A percentile compares a stretch with the other conserved stretches of the same genome.
Conservation (phyloP, 2,329 filamentous ascomycete species). For the Hymenoscyphus linearis region DNA sequence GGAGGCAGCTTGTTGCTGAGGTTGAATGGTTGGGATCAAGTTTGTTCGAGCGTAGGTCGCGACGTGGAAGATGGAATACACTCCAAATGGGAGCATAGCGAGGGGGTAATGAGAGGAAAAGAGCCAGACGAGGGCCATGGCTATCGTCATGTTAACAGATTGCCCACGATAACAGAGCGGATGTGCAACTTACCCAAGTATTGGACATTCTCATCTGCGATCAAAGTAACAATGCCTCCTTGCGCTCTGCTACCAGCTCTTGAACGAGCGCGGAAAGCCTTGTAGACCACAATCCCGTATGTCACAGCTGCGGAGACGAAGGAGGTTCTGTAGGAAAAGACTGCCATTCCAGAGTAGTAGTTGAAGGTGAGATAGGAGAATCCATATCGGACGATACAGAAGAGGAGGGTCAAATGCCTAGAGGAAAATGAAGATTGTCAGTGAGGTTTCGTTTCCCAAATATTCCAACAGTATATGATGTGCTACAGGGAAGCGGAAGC, state of each 20-base stretch:
- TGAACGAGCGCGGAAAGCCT: slow-evolving; percentile 83
- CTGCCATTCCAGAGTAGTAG: slow-evolving; percentile 70
- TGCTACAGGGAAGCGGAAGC: slow-evolving; percentile 17
- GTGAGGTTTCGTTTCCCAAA: neutral
- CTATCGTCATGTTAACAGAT: slow-evolving; percentile 41
- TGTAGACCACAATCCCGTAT: slow-evolving; percentile 98
- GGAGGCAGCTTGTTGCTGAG: slow-evolving; percentile 51
- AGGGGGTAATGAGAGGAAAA: slow-evolving; percentile 83
- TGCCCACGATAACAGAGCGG: neutral
- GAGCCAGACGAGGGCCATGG: slow-evolving; percentile 93
- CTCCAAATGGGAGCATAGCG: slow-evolving; percentile 86
- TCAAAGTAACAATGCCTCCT: slow-evolving; percentile 56
- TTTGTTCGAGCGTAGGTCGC: slow-evolving; percentile 94
- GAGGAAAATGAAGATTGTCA: slow-evolving; percentile 17
- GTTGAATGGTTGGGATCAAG: slow-evolving; percentile 79
- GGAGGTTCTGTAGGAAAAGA: slow-evolving; percentile 81
- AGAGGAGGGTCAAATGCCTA: slow-evolving; percentile 81
- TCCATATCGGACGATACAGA: slow-evolving; percentile 75
- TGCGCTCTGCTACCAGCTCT: slow-evolving; percentile 60
- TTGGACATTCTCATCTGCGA: slow-evolving; percentile 92
- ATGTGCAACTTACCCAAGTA: slow-evolving; percentile 70
- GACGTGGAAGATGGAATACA: slow-evolving; percentile 98
- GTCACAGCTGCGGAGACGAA: slow-evolving; percentile 87
- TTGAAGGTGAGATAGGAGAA: slow-evolving; percentile 88
- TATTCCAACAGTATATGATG: slow-evolving; percentile 10